Evolutionary conservation across 1,139 yeast species (phyloP).

Genomic region (Casaregolazyma suthepensis): DNA sequence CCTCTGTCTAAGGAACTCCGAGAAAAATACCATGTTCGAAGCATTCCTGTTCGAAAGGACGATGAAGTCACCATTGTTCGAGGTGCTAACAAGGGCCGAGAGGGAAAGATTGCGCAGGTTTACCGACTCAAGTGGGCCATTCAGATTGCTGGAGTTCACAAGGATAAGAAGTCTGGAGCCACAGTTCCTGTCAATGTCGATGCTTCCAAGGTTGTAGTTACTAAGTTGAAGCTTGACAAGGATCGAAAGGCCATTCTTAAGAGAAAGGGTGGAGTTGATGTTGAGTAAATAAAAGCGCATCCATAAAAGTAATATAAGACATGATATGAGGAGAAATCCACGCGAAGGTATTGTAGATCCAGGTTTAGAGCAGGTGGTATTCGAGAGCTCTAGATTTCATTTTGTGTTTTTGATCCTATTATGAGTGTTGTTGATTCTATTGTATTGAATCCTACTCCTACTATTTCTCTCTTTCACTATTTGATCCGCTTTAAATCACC

Average conservation of each 20-base stretch:
- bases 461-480: too few species aligned
- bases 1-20: slow-evolving; percentile 99
- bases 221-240: slow-evolving; percentile 96
- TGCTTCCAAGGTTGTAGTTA: slow-evolving; percentile 98
- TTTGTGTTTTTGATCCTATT: too few species aligned
- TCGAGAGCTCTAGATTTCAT: too few species aligned
- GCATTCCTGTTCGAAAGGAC: slow-evolving; percentile 97
- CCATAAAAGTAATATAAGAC: slow-evolving; percentile 2
- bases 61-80: slow-evolving; percentile 95
- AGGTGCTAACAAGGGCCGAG: slow-evolving; percentile 99
- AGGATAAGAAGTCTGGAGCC: slow-evolving; percentile 98
- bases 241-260: slow-evolving; percentile 97
- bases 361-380: too few species aligned
- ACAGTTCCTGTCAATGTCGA: slow-evolving; percentile 95
- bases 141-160: slow-evolving; percentile 95
- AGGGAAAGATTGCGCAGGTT: slow-evolving; percentile 96
- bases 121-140: slow-evolving; percentile 98
- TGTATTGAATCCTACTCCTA: too few species aligned
- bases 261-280: slow-evolving; percentile 80
- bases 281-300: slow-evolving; percentile 44
- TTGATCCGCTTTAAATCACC: not conserved
- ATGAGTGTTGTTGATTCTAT: too few species aligned
- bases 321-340: not conserved
- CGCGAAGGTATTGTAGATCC: too few species aligned
- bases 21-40: slow-evolving; percentile 92